Evolutionary conservation across 2,329 filamentous ascomycete genomes (phyloP).

Genomic region (Capronia coronata): DNA sequence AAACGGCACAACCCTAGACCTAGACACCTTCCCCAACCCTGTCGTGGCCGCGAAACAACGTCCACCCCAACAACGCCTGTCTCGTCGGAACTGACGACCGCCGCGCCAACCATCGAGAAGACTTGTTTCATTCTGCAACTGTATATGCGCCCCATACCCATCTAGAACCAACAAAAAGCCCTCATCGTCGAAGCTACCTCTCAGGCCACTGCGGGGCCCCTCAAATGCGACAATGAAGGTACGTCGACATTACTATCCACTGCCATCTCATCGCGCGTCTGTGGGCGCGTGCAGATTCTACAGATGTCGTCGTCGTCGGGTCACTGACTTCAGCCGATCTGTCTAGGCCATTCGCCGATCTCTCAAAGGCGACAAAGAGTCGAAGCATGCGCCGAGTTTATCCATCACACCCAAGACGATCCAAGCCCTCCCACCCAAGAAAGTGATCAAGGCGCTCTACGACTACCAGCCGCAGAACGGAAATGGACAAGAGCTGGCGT

Average conservation of each 20-base stretch:
- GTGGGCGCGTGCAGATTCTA: not conserved
- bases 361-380: slow-evolving; percentile 79
- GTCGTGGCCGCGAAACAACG: slow-evolving; percentile 12
- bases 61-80: slow-evolving; percentile 3
- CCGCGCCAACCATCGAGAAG: slow-evolving; percentile 12
- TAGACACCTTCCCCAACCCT: slow-evolving; percentile 7
- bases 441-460: slow-evolving; percentile 97
- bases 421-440: slow-evolving; percentile 86
- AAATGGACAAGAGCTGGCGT: slow-evolving; percentile 69
- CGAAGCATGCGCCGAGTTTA: slow-evolving; percentile 55
- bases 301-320: not conserved
- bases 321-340: slow-evolving; percentile 1
- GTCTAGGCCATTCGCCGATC: slow-evolving; percentile 72
- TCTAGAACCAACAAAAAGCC: slow-evolving; percentile 16
- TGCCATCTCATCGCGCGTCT: not conserved
- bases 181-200: slow-evolving; percentile 7
- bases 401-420: slow-evolving; percentile 78
- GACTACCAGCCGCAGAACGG: slow-evolving; percentile 72
- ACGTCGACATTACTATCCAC: slow-evolving; percentile 7
- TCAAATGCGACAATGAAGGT: slow-evolving; percentile 27
- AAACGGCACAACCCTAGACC: no score
- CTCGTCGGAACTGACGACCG: slow-evolving; percentile 9
- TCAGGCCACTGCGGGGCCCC: slow-evolving; percentile 19
- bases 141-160: slow-evolving; percentile 17
- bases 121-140: slow-evolving; percentile 21